Conservation (phyloP, 768 basidiomycete species). For the Suillus americanus region DNA sequence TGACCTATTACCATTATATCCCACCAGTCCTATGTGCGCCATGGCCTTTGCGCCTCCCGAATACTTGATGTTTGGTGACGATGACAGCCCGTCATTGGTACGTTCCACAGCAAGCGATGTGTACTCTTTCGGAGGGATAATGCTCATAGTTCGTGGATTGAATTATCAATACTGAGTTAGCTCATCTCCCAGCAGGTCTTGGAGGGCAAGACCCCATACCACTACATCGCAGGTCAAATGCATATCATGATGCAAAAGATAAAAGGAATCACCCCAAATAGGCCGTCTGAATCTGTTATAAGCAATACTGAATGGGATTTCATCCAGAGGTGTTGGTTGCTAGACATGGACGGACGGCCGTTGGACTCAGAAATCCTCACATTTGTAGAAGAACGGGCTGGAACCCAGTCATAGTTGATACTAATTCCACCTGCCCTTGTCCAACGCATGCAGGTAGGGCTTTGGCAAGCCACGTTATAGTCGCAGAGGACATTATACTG, state of each 20-base stretch:
- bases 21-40: slow-evolving; percentile 19
- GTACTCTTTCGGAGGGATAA: slow-evolving; percentile 27
- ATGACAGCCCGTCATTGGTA: too few species aligned
- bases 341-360: slow-evolving; percentile 32
- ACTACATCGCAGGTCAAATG: background rate
- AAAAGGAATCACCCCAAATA: slow-evolving; percentile 13
- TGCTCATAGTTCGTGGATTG: slow-evolving; percentile 7
- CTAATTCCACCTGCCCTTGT: too few species aligned
- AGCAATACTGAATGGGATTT: slow-evolving; percentile 23
- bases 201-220: background rate
- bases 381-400: slow-evolving; percentile 9
- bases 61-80: background rate
- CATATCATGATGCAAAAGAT: too few species aligned
- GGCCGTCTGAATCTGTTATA: slow-evolving; percentile 12
- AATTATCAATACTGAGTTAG: background rate
- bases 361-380: slow-evolving; percentile 26
- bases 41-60: slow-evolving; percentile 6
- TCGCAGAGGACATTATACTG: too few species aligned
- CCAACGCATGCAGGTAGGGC: too few species aligned
- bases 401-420: too few species aligned
- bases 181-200: background rate
- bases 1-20: background rate
- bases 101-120: background rate
- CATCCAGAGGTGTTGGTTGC: slow-evolving; percentile 27
- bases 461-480: too few species aligned